phyloP scores from a whole-genome alignment of 2,329 filamentous ascomycete genomes.

The Penicillium vulpinum region DNA sequence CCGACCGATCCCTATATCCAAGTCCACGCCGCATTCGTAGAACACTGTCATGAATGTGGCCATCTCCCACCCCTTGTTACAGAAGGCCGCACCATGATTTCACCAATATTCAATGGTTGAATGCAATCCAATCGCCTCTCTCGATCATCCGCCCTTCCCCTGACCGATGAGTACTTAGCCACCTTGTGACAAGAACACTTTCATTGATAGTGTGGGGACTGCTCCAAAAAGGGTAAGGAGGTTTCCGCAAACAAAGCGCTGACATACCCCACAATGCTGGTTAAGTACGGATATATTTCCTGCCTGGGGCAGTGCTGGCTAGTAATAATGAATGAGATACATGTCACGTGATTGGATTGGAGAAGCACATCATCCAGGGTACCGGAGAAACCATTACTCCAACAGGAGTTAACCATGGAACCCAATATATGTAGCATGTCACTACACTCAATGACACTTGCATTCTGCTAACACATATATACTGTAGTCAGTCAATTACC shows the following conservation, averaged over 20 bases:
- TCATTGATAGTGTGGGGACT: not conserved
- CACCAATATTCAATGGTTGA: not conserved
- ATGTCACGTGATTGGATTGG: slow-evolving; percentile 25
- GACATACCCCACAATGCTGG: not conserved
- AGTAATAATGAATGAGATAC: not conserved
- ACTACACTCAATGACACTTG: not conserved
- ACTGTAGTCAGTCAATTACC: too few species aligned
- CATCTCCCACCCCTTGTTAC: not conserved
- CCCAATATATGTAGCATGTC: not conserved
- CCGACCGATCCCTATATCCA: not conserved
- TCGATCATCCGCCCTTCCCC: not conserved
- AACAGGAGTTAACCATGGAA: not conserved
- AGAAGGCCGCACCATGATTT: not conserved
- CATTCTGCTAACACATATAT: too few species aligned
- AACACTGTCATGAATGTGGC: not conserved
- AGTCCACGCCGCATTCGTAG: not conserved
- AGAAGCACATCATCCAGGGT: slow-evolving; percentile 19
- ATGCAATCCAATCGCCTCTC: not conserved
- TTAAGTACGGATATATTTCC: too few species aligned
- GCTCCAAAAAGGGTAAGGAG: too few species aligned
- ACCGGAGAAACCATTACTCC: slow-evolving; percentile 18
- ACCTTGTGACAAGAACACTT: not conserved
- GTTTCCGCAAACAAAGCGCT: too few species aligned
- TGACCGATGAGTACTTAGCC: not conserved
- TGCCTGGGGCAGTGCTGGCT: not conserved